Conservation (phyloP, 768 basidiomycete genomes). For the Cubamyces sp. region DNA sequence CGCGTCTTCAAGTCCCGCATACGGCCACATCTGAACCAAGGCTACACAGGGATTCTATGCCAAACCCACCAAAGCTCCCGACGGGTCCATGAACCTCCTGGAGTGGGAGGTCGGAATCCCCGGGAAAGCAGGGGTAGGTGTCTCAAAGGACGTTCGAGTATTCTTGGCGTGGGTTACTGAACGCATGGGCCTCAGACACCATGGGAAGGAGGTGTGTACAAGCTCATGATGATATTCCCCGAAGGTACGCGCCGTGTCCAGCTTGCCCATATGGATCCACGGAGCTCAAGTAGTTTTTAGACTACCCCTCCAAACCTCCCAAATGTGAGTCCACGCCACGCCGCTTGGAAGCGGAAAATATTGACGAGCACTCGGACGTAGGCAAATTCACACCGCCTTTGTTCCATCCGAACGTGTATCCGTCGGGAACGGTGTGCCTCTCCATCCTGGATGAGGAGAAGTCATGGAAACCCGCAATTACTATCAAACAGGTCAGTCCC, state of each 20-base stretch:
- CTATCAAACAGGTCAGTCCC: slow-evolving; percentile 87
- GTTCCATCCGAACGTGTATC: slow-evolving; percentile 99
- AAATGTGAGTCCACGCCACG: slow-evolving; percentile 63
- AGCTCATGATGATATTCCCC: slow-evolving; percentile 92
- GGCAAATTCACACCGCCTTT: slow-evolving; percentile 97
- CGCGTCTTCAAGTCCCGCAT: slow-evolving; percentile 39
- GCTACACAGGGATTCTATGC: slow-evolving; percentile 89
- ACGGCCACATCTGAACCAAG: not conserved
- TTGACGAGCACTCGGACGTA: slow-evolving; percentile 37
- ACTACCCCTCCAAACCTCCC: slow-evolving; percentile 94
- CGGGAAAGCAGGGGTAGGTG: slow-evolving; percentile 82
- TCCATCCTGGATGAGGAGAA: slow-evolving; percentile 99
- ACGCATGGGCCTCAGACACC: slow-evolving; percentile 65
- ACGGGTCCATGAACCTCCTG: slow-evolving; percentile 96
- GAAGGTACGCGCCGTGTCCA: slow-evolving; percentile 66
- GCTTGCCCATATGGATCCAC: slow-evolving; percentile 26
- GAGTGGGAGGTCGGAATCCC: slow-evolving; percentile 99
- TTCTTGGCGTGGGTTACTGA: slow-evolving; percentile 29
- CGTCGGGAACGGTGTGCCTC: slow-evolving; percentile 96
- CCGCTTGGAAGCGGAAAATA: not conserved
- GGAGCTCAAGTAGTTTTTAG: slow-evolving; percentile 44
- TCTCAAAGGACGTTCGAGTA: slow-evolving; percentile 13
- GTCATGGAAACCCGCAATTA: slow-evolving; percentile 98
- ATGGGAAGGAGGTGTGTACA: slow-evolving; percentile 97
- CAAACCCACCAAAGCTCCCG: slow-evolving; percentile 84